Conservation (phyloP, 2,329 filamentous ascomycete genomes). For the Aspergillus vadensis region DNA sequence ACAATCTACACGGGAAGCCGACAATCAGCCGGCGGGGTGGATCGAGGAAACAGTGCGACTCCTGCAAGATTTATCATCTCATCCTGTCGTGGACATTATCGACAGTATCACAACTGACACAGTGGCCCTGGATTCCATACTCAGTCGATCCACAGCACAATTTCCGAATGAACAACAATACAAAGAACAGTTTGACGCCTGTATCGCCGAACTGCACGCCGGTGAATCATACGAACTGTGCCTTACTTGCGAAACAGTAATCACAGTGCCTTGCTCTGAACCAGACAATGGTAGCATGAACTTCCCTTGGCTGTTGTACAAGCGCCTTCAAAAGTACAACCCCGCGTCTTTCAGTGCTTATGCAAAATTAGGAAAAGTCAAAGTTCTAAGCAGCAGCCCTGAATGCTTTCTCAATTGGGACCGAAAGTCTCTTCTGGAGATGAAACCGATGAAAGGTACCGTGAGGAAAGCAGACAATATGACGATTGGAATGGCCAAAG, state of each 20-base stretch:
- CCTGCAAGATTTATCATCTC: slow-evolving; percentile 25
- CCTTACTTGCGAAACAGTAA: slow-evolving; percentile 72
- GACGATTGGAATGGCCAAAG: slow-evolving; percentile 71
- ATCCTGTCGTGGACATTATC: slow-evolving; percentile 5
- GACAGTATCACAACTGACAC: slow-evolving; percentile 19
- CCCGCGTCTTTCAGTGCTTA: slow-evolving; percentile 86
- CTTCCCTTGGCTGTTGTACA: slow-evolving; percentile 71
- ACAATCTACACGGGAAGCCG: slow-evolving; percentile 61
- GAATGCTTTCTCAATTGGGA: slow-evolving; percentile 82
- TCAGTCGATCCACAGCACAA: slow-evolving; percentile 31
- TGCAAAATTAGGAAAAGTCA: slow-evolving; percentile 67
- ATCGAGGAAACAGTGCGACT: slow-evolving; percentile 32
- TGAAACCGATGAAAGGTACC: slow-evolving; percentile 95
- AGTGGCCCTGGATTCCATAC: slow-evolving; percentile 34
- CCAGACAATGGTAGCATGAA: slow-evolving; percentile 28
- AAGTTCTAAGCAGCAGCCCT: slow-evolving; percentile 79
- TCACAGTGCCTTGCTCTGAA: slow-evolving; percentile 48
- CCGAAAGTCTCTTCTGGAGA: slow-evolving; percentile 52
- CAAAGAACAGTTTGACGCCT: slow-evolving; percentile 65
- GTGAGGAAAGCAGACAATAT: slow-evolving; percentile 73
- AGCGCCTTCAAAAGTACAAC: slow-evolving; percentile 68
- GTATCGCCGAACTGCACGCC: slow-evolving; percentile 70
- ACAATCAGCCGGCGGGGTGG: slow-evolving; percentile 52
- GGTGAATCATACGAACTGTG: slow-evolving; percentile 87
- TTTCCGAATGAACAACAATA: slow-evolving; percentile 56